These are phyloP conservation scores for Beauveria sp. DNA, from an alignment of 2,329 filamentous ascomycete genomes.

Conservation along the genomic window DNA sequence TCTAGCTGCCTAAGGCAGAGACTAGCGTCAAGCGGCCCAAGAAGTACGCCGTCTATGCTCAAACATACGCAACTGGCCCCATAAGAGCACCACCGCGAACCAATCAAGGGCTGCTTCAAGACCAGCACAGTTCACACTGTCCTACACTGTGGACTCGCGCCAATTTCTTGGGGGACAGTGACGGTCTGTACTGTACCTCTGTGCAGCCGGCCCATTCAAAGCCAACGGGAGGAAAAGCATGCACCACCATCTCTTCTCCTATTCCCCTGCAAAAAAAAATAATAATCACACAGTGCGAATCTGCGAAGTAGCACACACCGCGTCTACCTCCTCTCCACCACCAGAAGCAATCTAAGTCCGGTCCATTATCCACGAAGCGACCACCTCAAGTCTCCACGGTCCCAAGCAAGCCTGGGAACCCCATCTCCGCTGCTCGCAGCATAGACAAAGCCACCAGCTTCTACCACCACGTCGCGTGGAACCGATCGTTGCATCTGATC, in stretches of 20 bases:
- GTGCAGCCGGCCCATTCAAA: no score
- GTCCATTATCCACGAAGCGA: conserved; percentile 8
- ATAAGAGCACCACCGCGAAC: background rate
- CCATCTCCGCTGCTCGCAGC: conserved; percentile 9
- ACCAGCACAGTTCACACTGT: conserved; percentile 4
- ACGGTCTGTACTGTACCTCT: background rate
- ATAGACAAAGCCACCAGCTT: background rate
- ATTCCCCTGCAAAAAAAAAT: background rate
- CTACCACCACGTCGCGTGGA: conserved; percentile 10
- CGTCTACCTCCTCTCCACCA: conserved; percentile 2
- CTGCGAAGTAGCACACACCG: background rate
- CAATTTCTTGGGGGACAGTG: background rate
- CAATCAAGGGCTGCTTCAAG: background rate
- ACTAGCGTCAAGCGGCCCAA: conserved; percentile 6
- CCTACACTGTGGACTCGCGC: background rate
- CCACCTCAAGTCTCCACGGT: conserved; percentile 10
- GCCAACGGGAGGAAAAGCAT: background rate
- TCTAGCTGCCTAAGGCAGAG: conserved; percentile 10
- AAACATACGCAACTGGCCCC: background rate
- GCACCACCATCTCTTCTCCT: background rate
- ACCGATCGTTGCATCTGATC: conserved; percentile 2
- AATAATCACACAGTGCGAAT: conserved; percentile 6
- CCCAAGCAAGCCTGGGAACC: conserved; percentile 6
- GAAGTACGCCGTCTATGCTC: conserved; percentile 4
- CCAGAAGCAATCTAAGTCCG: conserved; percentile 7